These are phyloP conservation scores for Chimonanthus salicifolius DNA, from an alignment of 164 flowering plant genomes.

Conservation along the genomic window DNA sequence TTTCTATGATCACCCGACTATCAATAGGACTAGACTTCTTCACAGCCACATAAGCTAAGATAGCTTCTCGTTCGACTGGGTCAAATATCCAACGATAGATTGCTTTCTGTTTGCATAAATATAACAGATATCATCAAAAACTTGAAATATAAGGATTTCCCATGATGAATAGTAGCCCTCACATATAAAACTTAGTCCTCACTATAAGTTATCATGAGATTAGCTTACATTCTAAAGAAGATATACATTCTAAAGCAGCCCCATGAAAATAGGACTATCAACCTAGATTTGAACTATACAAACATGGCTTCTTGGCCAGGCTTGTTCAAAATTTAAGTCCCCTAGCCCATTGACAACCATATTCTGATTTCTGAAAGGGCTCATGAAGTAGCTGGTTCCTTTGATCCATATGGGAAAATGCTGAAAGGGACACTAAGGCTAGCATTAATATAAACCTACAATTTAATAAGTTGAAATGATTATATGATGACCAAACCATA, in stretches of 20 bases:
- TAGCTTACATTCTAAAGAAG: not conserved
- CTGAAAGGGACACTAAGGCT: no score
- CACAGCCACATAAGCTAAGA: slow-evolving; percentile 48
- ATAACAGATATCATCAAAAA: not conserved
- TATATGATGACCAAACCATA: no score
- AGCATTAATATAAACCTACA: no score
- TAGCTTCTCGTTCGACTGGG: slow-evolving; percentile 77
- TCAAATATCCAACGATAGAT: slow-evolving; percentile 58
- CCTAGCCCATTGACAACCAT: no score
- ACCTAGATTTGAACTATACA: no score
- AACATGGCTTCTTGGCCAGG: no score
- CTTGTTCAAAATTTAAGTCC: no score
- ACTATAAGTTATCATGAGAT: not conserved
- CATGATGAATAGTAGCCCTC: not conserved
- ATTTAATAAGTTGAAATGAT: no score
- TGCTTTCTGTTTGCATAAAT: slow-evolving; percentile 32
- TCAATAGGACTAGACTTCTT: slow-evolving; percentile 22
- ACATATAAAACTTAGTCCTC: not conserved
- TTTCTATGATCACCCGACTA: slow-evolving; percentile 51
- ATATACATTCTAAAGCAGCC: not conserved
- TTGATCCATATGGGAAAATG: no score
- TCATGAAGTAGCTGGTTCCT: no score
- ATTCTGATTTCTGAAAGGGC: no score
- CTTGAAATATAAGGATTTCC: not conserved
- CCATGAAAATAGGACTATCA: no score